Evolutionary conservation across 257 asterid species (phyloP), one percentile per base, ranked within the genome.

Genomic region (Craterostigma plantagineum): DNA sequence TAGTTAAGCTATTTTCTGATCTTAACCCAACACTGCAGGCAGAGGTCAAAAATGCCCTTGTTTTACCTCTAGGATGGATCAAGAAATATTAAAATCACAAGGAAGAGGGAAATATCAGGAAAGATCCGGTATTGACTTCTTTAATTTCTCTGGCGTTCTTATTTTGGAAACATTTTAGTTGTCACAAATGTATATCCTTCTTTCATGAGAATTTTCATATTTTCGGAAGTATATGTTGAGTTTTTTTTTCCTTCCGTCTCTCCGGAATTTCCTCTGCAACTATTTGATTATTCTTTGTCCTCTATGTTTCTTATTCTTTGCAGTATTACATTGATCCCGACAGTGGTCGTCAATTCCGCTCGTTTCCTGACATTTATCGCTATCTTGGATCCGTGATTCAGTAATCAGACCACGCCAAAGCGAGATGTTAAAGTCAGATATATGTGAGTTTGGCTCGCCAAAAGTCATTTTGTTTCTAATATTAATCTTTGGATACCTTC

Each of bases 261-360:
- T n/a, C n/a, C n/a, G n/a, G n/a, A n/a, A n/a, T n/a, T n/a, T n/a
- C n/a, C n/a, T n/a, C n/a, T n/a, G n/a, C n/a, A n/a, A n/a, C n/a
- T n/a, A 23, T 23, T 23, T 23, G 30, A 23, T 23, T 23, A 23
- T 6, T 23, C 6, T 23, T 23, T n/a, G n/a, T n/a, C n/a, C n/a
- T n/a, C n/a, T n/a, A n/a, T 23, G 30, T 23, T 23, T 23, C 34
- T 30, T 58, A 33, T 40, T 43, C 50, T 40, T 45, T 60, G 59
- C 75, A 73, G 78, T 49, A 48, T 55, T 70, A 74, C 59, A 59
- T 64, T 43, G 84, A 70, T 44, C 79, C 73, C 23, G 67, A 15
- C 35, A 67, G 63, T 45, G 84, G 79, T 39, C 66, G 39, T 37
- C 42, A 48, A 43, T 74, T 70, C 52, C 67, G 71, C 52, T 70